These are phyloP conservation scores for Mimosa pudica DNA, from an alignment of 306 rosid genomes.

Conservation along the genomic window DNA sequence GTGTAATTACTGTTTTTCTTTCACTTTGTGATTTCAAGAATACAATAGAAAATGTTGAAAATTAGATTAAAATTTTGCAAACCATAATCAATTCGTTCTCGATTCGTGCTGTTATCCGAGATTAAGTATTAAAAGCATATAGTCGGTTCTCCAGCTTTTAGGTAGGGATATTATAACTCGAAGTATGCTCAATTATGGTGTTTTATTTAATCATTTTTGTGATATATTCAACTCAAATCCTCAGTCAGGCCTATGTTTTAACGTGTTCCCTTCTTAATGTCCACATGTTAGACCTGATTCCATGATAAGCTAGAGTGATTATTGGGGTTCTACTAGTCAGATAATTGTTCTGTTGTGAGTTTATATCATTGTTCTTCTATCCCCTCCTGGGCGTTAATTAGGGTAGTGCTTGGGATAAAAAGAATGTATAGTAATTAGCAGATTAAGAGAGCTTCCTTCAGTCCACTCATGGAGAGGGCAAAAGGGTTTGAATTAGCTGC, in stretches of 20 bases:
- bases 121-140: not conserved
- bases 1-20: not conserved
- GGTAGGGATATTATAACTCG: not conserved
- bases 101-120: not conserved
- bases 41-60: not conserved
- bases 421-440: not conserved
- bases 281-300: not conserved
- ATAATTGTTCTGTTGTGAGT: not conserved
- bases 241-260: no score
- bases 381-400: no score
- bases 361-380: no score
- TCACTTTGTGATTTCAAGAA: not conserved
- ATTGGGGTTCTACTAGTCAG: not conserved
- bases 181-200: not conserved
- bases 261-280: no score
- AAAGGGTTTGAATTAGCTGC: constrained; percentile 79
- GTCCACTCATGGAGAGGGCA: constrained; percentile 84
- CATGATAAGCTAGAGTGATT: not conserved
- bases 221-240: not conserved
- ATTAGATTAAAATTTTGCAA: not conserved
- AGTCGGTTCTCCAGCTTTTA: not conserved
- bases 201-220: not conserved
- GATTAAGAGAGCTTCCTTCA: constrained; percentile 86
- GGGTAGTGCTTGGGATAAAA: no score
- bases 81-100: not conserved